A percentile compares a stretch with the other conserved stretches of the same genome.
Conservation (phyloP, 495 filamentous ascomycete genomes). For the Achaetomiella virescens region DNA sequence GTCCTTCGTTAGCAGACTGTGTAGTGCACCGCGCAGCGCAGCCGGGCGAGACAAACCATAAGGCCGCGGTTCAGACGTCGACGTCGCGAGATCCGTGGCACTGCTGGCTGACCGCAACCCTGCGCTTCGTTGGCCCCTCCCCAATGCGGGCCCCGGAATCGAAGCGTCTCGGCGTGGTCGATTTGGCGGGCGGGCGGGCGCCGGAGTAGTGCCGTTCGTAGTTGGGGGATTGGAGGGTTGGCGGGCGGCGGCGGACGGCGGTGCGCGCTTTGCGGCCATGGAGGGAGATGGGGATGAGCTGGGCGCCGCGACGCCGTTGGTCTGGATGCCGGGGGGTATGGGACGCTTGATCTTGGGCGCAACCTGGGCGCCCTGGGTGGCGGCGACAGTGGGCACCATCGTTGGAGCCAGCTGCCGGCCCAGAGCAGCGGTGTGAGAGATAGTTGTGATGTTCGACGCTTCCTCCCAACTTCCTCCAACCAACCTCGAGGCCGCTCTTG, state of each 20-base stretch:
- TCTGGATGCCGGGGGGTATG: conserved; percentile 59
- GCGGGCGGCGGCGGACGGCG: conserved; percentile 34
- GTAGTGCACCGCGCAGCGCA: not conserved
- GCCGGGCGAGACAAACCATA: conserved; percentile 32
- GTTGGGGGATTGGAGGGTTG: conserved; percentile 36
- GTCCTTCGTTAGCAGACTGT: not conserved
- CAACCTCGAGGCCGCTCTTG: not conserved
- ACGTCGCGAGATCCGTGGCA: conserved; percentile 32
- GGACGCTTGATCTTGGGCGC: conserved; percentile 69
- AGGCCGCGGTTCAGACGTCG: conserved; percentile 39
- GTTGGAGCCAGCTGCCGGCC: conserved; percentile 12
- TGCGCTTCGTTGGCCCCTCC: conserved; percentile 38
- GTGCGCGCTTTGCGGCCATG: conserved; percentile 56
- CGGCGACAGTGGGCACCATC: conserved; percentile 45
- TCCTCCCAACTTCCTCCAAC: not conserved
- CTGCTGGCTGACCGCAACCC: conserved; percentile 41
- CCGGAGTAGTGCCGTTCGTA: conserved; percentile 31
- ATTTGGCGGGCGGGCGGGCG: conserved; percentile 44
- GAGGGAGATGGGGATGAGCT: conserved; percentile 62
- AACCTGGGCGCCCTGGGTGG: conserved; percentile 49
- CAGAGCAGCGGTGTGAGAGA: not conserved
- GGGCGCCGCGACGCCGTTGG: conserved; percentile 60
- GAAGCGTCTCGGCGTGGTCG: conserved; percentile 44
- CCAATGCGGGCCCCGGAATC: conserved; percentile 25
- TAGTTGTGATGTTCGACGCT: not conserved